Percentiles rank a stretch among this genome's conserved stretches.
phyloP scores from a whole-genome alignment of 495 filamentous ascomycete genomes.

The Cetradonia linearis region DNA sequence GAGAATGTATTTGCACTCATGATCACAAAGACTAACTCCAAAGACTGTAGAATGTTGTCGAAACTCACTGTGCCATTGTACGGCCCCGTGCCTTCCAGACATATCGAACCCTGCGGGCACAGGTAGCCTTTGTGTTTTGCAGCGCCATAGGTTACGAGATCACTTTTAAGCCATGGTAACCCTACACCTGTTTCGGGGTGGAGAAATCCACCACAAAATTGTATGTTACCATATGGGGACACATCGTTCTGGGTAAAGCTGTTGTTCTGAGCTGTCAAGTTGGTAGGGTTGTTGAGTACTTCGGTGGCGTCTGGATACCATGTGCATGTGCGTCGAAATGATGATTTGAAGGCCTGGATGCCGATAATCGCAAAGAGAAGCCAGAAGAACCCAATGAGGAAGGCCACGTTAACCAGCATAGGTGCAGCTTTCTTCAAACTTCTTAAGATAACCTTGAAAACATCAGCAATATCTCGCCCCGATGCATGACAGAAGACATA shows the following conservation, averaged over 20 bases:
- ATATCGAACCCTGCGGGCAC: conserved; percentile 73
- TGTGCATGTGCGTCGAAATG: conserved; percentile 74
- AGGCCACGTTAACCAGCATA: conserved; percentile 86
- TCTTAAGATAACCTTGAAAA: conserved; percentile 65
- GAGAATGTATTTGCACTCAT: conserved; percentile 98
- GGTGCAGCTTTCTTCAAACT: conserved; percentile 94
- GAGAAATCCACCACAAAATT: conserved; percentile 81
- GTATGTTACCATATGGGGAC: conserved; percentile 41
- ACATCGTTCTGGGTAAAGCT: conserved; percentile 36
- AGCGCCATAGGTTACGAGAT: conserved; percentile 35
- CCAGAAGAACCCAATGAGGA: conserved; percentile 98
- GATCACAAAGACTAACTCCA: conserved; percentile 95
- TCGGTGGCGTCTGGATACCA: conserved; percentile 52
- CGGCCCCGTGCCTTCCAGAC: conserved; percentile 68
- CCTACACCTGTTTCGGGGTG: conserved; percentile 43
- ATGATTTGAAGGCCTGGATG: conserved; percentile 95
- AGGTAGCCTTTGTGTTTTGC: conserved; percentile 72
- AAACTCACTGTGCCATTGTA: conserved; percentile 85
- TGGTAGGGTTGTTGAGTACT: conserved; percentile 10
- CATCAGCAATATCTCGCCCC: conserved; percentile 14
- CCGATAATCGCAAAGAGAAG: conserved; percentile 94
- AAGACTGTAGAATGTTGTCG: conserved; percentile 82
- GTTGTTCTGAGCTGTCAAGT: conserved; percentile 18
- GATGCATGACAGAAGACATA: conserved; percentile 30
- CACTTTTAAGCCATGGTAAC: conserved; percentile 54